Evolutionary conservation across 768 basidiomycete species (phyloP), one percentile per base, ranked within the genome.

Genomic region (Hericium erinaceus): DNA sequence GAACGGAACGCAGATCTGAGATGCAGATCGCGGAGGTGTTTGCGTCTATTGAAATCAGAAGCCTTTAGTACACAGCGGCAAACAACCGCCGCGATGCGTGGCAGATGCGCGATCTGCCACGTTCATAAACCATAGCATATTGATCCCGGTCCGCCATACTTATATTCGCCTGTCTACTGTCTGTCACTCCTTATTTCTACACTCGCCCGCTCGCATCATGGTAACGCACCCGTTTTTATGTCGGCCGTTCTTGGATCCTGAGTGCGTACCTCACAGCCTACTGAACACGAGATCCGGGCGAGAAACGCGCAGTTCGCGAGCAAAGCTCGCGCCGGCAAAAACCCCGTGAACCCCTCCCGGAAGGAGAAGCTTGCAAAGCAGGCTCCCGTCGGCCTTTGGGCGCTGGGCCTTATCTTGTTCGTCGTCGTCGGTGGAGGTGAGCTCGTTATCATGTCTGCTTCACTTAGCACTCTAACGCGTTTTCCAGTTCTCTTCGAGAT

Each of bases 221-320:
- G 49, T 28, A 8, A 28, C 24, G 38, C 51, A 28, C 55, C 16
- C 39, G 37, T 15, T 26, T 20, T 48, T 6, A 18, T 18, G 13
- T 44, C 44, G 22, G n/a, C 20, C 8, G 20, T 26, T n/a, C 26
- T 51, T 50, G 15, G 12, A 39, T 20, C 24, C 20, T 28, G 26
- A 52, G 55, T 24, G 57, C 33, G 16, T 6, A 15, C 49, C 16
- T 4, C 4, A 11, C 33, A 60, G 55, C 58, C 57, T 33, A 54
- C 89, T 55, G 89, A 85, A 75, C 90, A 88, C 68, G 89, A 92
- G 66, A 78, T 91, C 72, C 84, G 87, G 64, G 81, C 83, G 66
- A 81, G 82, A 70, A 93, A 92, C 70, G 79, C 78, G 57, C 85
- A 90, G 72, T 93, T 93, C 72, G 87, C 85, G 41, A 81, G 77